phyloP scores from a whole-genome alignment of 208 protist genomes.

The Leishmania aethiopica region DNA sequence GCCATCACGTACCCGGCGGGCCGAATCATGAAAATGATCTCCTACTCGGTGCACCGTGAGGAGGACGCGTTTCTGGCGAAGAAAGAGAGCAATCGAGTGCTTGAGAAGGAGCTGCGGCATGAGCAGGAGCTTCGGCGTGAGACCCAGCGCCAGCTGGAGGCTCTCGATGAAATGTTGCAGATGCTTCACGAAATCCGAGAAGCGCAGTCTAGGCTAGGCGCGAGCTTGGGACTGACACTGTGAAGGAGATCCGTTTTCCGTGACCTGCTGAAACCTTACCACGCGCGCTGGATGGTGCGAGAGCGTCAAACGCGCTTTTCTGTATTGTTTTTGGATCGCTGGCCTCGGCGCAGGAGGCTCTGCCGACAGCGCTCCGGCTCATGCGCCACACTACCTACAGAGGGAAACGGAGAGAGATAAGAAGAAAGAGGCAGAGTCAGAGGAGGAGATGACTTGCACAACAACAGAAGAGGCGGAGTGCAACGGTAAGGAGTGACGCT shows the following conservation, averaged over 20 bases:
- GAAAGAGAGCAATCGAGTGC: conserved; percentile 69
- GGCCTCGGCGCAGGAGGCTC: background rate
- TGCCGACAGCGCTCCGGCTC: background rate
- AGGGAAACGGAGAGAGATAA: background rate
- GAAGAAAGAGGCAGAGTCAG: background rate
- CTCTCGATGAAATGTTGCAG: conserved; percentile 21
- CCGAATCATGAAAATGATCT: conserved; percentile 62
- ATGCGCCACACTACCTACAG: conserved; percentile 4
- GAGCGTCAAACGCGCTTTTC: background rate
- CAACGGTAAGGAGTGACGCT: background rate
- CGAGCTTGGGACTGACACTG: conserved; percentile 2
- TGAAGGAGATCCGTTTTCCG: conserved; percentile 1
- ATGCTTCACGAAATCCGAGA: conserved; percentile 21
- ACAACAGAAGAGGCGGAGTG: background rate
- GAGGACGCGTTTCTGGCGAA: conserved; percentile 54
- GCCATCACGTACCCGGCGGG: conserved; percentile 26
- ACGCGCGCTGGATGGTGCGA: background rate
- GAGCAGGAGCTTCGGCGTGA: conserved; percentile 36
- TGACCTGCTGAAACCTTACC: background rate
- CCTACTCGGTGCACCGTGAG: conserved; percentile 54
- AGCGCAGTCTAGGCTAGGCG: conserved; percentile 18
- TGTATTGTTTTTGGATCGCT: background rate
- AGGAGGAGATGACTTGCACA: background rate
- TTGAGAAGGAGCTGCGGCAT: conserved; percentile 65
- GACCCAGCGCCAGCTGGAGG: conserved; percentile 35